A percentile compares a stretch with the other conserved stretches of the same genome.
Evolutionary conservation across 805 yeast genomes (phyloP).

Genomic region (Sungouiozyma ichnusensis): DNA sequence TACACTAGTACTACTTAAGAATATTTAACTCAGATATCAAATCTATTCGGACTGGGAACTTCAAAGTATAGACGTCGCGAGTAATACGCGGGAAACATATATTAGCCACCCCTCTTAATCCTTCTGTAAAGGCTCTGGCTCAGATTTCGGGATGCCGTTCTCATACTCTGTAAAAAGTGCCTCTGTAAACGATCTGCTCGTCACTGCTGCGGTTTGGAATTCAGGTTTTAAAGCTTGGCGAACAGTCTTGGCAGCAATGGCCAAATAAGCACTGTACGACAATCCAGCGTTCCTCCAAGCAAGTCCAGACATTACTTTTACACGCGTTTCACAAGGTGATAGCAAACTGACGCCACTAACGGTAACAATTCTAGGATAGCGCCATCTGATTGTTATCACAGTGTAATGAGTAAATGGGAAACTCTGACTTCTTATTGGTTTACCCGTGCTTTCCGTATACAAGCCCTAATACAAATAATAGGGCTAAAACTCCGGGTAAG

Average conservation of each 20-base stretch:
- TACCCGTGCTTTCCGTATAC: neutral
- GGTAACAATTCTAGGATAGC: too few species aligned
- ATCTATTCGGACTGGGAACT: too few species aligned
- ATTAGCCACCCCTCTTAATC: neutral
- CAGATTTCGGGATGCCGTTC: conserved; percentile 47
- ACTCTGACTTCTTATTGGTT: neutral
- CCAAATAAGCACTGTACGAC: conserved; percentile 75
- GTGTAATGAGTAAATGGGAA: too few species aligned
- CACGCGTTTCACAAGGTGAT: neutral
- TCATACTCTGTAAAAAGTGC: conserved; percentile 60
- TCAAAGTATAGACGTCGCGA: too few species aligned
- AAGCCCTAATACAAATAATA: neutral
- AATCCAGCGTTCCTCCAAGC: conserved; percentile 60
- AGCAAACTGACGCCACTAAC: too few species aligned
- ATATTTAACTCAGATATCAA: neutral
- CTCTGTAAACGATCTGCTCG: conserved; percentile 65
- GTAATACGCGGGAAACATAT: too few species aligned
- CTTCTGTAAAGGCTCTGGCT: conserved; percentile 27
- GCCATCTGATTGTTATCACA: too few species aligned
- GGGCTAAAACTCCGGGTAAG: too few species aligned
- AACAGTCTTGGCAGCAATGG: conserved; percentile 81
- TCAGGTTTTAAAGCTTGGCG: conserved; percentile 86
- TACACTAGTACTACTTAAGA: neutral
- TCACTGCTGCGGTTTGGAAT: conserved; percentile 54
- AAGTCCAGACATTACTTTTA: conserved; percentile 15